Evolutionary conservation across 1,139 yeast genomes (phyloP).

Genomic region (Magnusiomyces ingens): DNA sequence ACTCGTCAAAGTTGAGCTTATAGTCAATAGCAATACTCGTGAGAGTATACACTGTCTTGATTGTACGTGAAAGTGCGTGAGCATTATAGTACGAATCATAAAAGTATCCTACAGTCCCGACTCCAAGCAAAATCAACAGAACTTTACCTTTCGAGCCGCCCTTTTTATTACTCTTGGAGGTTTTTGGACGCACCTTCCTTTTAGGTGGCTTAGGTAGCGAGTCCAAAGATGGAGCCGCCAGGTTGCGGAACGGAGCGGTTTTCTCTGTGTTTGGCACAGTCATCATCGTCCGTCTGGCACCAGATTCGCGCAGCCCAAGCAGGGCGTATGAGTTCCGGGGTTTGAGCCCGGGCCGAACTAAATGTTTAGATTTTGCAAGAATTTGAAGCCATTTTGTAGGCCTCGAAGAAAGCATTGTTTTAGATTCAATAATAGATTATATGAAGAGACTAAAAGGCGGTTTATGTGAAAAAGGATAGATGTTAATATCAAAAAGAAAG

Average conservation of each 20-base stretch:
- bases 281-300: neutral
- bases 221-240: neutral
- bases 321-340: too few species aligned
- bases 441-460: too few species aligned
- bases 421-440: too few species aligned
- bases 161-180: neutral
- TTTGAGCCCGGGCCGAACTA: neutral
- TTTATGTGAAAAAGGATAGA: neutral
- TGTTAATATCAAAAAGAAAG: neutral
- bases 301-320: neutral
- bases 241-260: neutral
- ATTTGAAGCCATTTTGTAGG: neutral
- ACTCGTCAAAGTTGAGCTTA: slow-evolving; percentile 41
- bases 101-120: slow-evolving; percentile 6
- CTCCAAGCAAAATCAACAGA: neutral
- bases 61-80: slow-evolving; percentile 47
- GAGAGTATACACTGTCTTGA: slow-evolving; percentile 45
- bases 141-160: neutral
- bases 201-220: neutral
- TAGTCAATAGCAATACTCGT: slow-evolving; percentile 55
- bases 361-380: neutral
- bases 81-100: slow-evolving; percentile 33
- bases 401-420: too few species aligned
- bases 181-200: neutral
- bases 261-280: neutral